Percentiles rank a stretch among this genome's conserved stretches.
phyloP scores from a whole-genome alignment of 2,329 filamentous ascomycete species.

The Aureobasidium sp. region DNA sequence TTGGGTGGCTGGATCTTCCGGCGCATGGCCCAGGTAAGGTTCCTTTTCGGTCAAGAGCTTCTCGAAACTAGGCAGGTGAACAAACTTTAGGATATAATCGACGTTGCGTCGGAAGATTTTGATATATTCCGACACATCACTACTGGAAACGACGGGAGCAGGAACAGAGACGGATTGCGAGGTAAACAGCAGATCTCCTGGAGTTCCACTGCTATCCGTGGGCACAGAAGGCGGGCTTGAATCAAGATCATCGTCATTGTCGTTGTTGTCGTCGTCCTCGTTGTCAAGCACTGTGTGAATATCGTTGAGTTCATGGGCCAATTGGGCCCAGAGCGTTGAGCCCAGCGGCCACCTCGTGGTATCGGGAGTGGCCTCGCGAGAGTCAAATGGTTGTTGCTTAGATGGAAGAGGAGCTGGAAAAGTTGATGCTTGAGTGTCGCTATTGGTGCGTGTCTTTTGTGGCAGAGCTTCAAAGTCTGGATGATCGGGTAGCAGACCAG shows the following conservation, averaged over 20 bases:
- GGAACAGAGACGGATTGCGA: neutral
- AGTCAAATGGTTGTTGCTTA: neutral
- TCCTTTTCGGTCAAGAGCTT: neutral
- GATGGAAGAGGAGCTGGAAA: neutral
- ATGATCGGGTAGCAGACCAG: neutral
- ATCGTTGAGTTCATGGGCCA: conserved; percentile 4
- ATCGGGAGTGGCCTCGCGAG: neutral
- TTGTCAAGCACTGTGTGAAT: conserved; percentile 12
- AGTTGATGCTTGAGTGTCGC: neutral
- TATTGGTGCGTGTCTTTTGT: neutral
- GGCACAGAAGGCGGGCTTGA: neutral
- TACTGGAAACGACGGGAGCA: neutral
- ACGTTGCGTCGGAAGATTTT: conserved; percentile 2
- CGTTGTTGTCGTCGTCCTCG: conserved; percentile 2
- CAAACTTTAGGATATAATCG: neutral
- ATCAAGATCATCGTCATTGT: neutral
- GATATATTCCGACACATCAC: neutral
- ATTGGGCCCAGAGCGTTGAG: conserved; percentile 5
- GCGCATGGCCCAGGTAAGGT: neutral
- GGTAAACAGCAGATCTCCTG: neutral
- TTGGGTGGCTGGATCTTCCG: neutral
- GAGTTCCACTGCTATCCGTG: neutral
- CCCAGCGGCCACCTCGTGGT: neutral
- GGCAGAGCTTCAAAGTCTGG: neutral
- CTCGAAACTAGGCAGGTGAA: conserved; percentile 2